Evolutionary conservation across 1,139 yeast species (phyloP), one percentile per base, ranked within the genome.

Genomic region (Petasospora rhodanensis): DNA sequence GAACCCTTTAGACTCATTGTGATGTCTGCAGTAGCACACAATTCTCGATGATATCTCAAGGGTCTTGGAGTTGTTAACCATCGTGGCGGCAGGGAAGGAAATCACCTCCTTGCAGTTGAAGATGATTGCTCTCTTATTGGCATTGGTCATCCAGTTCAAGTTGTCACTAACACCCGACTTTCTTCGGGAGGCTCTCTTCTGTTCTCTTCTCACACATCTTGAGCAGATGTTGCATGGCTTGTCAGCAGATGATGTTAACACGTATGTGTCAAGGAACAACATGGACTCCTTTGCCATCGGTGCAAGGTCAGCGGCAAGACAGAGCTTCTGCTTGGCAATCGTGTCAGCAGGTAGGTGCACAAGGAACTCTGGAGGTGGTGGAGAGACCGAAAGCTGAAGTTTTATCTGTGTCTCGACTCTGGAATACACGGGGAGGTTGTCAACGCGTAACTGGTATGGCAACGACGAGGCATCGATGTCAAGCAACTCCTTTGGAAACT

Each of bases 371-470:
- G 72, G 69, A 5, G 95, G 93, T 9, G 85, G 73, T 3, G 95
- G 95, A 21, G 76, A 68, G 30, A 86, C 63, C 7, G 73, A 59
- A 19, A 91, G 61, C 32, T 73, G 69, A 37, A 91, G 64, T 56
- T 86, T 89, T 54, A 89, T 85, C 61, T 91, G 97, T 14, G 96
- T 91, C 59, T 91, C 98, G 6, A 91, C 97, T 45, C 98, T 73
- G 8, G 96, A 85, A 47, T 77, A 77, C 9, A 71, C 60, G 1
- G 96, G 96, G 31, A 89, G 62, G 35, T 78, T 81, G 10, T 68
- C 61, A 2, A 87, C 62, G 19, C 62, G 59, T 39, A 89, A 52
- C 34, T 68, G 62, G 57, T 76, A 82, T 4, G 86, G 86, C 39
- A 81, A 62, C 2, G 54, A 37, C 2, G 53, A 46, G 7, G 38